A percentile compares a stretch with the other conserved stretches of the same genome.
Evolutionary conservation across 768 basidiomycete genomes (phyloP).

Genomic region (Trametes cingulata): DNA sequence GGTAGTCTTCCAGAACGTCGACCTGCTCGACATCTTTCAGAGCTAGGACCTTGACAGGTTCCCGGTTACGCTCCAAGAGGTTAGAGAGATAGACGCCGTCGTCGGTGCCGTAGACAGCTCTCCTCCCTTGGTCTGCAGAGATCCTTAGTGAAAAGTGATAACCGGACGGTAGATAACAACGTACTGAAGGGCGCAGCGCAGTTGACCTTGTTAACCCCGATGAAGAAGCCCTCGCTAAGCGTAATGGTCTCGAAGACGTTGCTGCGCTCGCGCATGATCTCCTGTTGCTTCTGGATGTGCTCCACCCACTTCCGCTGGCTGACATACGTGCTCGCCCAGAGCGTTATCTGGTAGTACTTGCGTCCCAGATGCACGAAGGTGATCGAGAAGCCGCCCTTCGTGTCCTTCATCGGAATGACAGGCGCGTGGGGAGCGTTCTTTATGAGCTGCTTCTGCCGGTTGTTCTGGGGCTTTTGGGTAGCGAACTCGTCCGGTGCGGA

Average conservation of each 20-base stretch:
- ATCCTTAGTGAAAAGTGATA: too few relatives aligned
- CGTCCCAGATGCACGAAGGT: conserved; percentile 94
- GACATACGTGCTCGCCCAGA: conserved; percentile 87
- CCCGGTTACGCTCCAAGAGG: conserved; percentile 69
- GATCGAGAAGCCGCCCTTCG: conserved; percentile 86
- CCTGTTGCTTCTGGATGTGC: conserved; percentile 86
- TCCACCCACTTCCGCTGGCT: conserved; percentile 95
- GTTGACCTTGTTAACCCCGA: conserved; percentile 82
- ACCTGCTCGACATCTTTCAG: conserved; percentile 91
- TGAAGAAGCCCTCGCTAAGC: conserved; percentile 87
- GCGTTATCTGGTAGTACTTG: conserved; percentile 86
- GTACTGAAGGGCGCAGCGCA: conserved; percentile 88
- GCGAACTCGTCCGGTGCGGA: conserved; percentile 71
- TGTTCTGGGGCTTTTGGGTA: conserved; percentile 27
- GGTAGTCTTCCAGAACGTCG: conserved; percentile 94
- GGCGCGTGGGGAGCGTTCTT: conserved; percentile 45
- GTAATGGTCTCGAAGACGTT: conserved; percentile 82
- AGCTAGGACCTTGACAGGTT: conserved; percentile 88
- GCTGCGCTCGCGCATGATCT: conserved; percentile 78
- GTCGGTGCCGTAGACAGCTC: conserved; percentile 95
- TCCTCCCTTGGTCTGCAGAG: conserved; percentile 70
- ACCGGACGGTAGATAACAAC: conserved; percentile 39
- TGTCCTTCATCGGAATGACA: conserved; percentile 53
- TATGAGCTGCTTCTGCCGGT: conserved; percentile 35
- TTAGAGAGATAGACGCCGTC: conserved; percentile 97